A percentile compares a stretch with the other conserved stretches of the same genome.
phyloP scores from a whole-genome alignment of 805 yeast genomes.

The Cyberlindnera nakhonratchasimensis region DNA sequence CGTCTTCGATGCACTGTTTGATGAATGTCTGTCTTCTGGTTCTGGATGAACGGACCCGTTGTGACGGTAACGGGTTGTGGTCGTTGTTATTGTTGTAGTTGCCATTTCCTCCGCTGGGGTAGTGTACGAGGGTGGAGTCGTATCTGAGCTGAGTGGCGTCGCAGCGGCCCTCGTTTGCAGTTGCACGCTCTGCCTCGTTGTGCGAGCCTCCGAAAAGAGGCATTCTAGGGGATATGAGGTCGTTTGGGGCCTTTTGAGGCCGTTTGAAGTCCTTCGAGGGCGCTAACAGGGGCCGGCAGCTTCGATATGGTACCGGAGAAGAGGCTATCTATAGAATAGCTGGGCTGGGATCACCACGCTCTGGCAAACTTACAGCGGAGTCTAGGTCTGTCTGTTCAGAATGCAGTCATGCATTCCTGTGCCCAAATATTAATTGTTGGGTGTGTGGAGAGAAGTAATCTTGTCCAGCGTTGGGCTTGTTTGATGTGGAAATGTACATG shows the following conservation, averaged over 20 bases:
- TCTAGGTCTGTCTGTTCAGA: neutral
- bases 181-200: neutral
- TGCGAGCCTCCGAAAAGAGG: conserved; percentile 1
- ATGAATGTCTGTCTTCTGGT: neutral
- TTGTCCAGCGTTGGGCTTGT: neutral
- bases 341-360: too few species aligned
- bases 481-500: conserved; percentile 6
- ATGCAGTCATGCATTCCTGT: neutral
- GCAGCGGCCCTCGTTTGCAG: neutral
- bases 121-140: conserved; percentile 5
- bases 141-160: neutral
- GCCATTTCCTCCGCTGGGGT: too few species aligned
- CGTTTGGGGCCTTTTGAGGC: neutral
- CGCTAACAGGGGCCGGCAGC: too few species aligned
- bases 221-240: neutral
- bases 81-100: neutral
- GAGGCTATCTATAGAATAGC: too few species aligned
- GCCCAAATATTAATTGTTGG: too few species aligned
- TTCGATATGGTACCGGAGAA: too few species aligned
- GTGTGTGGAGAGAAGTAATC: too few species aligned
- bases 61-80: conserved; percentile 1
- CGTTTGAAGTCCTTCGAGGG: too few species aligned
- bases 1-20: neutral
- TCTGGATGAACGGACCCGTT: conserved; percentile 1
- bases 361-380: too few species aligned